Evolutionary conservation across 805 yeast genomes (phyloP), one percentile per base, ranked within the genome.

Genomic region (Teunomyces tritomae): DNA sequence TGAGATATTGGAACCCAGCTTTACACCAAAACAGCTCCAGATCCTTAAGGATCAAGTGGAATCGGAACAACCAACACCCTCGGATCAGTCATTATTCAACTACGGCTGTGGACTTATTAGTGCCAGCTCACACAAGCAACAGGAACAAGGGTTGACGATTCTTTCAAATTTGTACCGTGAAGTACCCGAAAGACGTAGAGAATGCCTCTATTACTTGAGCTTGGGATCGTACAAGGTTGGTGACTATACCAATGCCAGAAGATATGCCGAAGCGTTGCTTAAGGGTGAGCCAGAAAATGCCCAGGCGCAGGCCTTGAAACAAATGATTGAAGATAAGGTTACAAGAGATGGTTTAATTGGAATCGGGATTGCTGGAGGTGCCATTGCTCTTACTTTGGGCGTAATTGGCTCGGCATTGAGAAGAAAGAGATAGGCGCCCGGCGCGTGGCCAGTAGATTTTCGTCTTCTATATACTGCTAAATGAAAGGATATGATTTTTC

Each of bases 61-160:
- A 26, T 74, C 85, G 1, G 98, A 94, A 63, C 84, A 87, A 28
- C 96, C 94, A 4, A 73, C 78, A 34, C 90, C 89, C 0, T 77
- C 91, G 0, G 77, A 87, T 0, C 97, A 90, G 64, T 85, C 97
- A 2, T 80, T 83, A 49, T 94, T 94, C 77, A 94, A 95, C 67
- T 88, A 87, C 58, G 96, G 97, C 0, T 94, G 99, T 99, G 99
- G 95, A 3, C 73, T 94, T 44, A 80, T 95, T 52, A 91, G 89
- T 64, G 83, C 96, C 1, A 62, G 66, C 44, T 74, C 76, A 43
- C 72, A 74, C 17, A 76, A 73, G 34, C 85, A 87, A 51, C 95
- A 88, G 60, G 77, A 85, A 56, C 75, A 85, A 44, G 99, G 98
- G 0, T 82, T 94, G 13, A 83, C 80, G 46, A 74, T 92, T 27